phyloP scores from a whole-genome alignment of 176 grass and related monocot genomes.

The Coix lacrymajobi region DNA sequence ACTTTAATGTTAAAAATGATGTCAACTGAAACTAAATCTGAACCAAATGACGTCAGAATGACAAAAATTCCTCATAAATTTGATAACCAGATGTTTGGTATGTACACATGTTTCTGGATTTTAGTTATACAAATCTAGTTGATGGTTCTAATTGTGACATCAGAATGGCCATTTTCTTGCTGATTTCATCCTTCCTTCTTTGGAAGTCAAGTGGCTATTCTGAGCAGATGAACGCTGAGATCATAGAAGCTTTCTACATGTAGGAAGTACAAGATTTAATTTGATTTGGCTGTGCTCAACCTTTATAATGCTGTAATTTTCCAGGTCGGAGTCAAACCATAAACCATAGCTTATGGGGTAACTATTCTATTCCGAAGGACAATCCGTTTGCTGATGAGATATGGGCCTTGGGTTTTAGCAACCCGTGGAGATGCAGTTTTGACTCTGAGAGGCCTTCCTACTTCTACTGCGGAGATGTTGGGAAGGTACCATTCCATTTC shows the following conservation, averaged over 20 bases:
- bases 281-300: neutral
- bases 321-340: slow-evolving; percentile 46
- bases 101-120: neutral
- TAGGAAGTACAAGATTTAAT: neutral
- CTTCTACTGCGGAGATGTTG: slow-evolving; percentile 77
- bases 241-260: neutral
- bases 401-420: slow-evolving; percentile 62
- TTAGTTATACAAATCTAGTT: neutral
- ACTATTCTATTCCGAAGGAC: slow-evolving; percentile 69
- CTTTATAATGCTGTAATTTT: slow-evolving; percentile 12
- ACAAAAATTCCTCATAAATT: neutral
- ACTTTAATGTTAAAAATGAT: neutral
- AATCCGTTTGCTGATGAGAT: slow-evolving; percentile 61
- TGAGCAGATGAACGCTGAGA: neutral
- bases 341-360: slow-evolving; percentile 58
- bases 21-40: neutral
- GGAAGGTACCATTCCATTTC: slow-evolving; percentile 44
- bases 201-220: neutral
- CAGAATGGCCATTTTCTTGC: neutral
- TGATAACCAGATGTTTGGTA: neutral
- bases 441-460: slow-evolving; percentile 59
- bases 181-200: neutral
- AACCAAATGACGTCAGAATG: neutral
- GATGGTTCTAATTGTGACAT: neutral
- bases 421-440: slow-evolving; percentile 81